These are phyloP conservation scores for Cercospora sesami DNA, from an alignment of 2,329 filamentous ascomycete genomes.

Conservation along the genomic window DNA sequence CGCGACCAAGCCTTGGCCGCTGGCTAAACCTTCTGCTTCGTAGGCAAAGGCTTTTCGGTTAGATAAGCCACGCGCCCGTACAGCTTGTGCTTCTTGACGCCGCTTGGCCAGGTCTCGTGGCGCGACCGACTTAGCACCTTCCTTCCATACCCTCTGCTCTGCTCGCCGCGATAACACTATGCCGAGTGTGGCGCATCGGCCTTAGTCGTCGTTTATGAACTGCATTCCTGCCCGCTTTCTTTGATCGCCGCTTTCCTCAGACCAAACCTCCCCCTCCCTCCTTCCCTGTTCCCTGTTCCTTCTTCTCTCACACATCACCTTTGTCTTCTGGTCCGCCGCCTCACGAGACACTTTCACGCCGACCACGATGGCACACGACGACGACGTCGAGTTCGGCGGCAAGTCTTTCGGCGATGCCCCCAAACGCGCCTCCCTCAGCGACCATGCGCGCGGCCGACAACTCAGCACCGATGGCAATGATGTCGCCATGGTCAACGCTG, in stretches of 20 bases:
- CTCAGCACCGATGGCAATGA: slow-evolving; percentile 22
- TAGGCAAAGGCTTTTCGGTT: not conserved
- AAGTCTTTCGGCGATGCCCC: slow-evolving; percentile 1
- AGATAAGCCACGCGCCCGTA: not conserved
- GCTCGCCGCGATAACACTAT: not conserved
- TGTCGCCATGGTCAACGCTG: slow-evolving; percentile 20
- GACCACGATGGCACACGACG: not conserved
- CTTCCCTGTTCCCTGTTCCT: not conserved
- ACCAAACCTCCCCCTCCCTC: not conserved
- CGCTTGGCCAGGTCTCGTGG: slow-evolving; percentile 1
- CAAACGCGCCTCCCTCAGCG: slow-evolving; percentile 11
- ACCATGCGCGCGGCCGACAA: slow-evolving; percentile 23
- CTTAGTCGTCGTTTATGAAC: not conserved
- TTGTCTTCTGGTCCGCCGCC: not conserved
- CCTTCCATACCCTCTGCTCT: not conserved
- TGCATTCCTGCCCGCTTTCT: not conserved
- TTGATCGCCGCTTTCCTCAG: not conserved
- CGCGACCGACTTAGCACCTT: not conserved
- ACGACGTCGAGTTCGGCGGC: not conserved
- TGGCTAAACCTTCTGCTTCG: not conserved
- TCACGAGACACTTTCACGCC: not conserved
- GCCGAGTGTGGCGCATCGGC: not conserved
- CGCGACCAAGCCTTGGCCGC: not conserved
- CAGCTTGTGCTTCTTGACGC: slow-evolving; percentile 5
- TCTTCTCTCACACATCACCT: not conserved